Conservation (phyloP, 192 early-diverging fungal species). For the Helicostylum pulchrum region DNA sequence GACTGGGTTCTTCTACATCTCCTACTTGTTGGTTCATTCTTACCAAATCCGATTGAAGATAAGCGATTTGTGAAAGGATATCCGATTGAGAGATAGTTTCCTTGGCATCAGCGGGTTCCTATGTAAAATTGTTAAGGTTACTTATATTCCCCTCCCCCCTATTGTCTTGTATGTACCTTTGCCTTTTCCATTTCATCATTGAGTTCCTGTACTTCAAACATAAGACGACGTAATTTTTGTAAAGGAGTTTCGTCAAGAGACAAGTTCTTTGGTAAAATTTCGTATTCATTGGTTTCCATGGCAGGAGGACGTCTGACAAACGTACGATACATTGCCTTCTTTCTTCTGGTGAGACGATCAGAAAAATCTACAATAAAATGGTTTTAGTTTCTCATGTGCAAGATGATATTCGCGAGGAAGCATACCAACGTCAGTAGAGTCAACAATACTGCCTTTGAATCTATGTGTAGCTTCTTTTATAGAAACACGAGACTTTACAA, state of each 20-base stretch:
- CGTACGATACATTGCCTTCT: conserved; percentile 59
- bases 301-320: conserved; percentile 44
- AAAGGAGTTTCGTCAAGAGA: conserved; percentile 65
- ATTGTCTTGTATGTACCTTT: conserved; percentile 30
- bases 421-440: conserved; percentile 51
- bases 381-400: background rate
- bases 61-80: conserved; percentile 46
- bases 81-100: conserved; percentile 45
- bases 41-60: conserved; percentile 48
- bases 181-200: conserved; percentile 60
- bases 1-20: conserved; percentile 22
- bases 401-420: background rate
- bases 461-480: conserved; percentile 51
- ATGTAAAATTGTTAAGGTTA: background rate
- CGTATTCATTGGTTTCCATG: conserved; percentile 52
- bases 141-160: background rate
- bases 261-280: conserved; percentile 51
- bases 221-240: conserved; percentile 73
- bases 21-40: conserved; percentile 46
- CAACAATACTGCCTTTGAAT: conserved; percentile 55
- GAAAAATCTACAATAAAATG: conserved; percentile 44
- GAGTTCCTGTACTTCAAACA: conserved; percentile 83
- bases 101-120: conserved; percentile 27
- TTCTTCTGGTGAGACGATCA: conserved; percentile 51
- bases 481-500: conserved; percentile 52